Percentiles rank a stretch among this genome's conserved stretches.
Evolutionary conservation across 768 basidiomycete species (phyloP).

Genomic region (Rhodotorula graminis): DNA sequence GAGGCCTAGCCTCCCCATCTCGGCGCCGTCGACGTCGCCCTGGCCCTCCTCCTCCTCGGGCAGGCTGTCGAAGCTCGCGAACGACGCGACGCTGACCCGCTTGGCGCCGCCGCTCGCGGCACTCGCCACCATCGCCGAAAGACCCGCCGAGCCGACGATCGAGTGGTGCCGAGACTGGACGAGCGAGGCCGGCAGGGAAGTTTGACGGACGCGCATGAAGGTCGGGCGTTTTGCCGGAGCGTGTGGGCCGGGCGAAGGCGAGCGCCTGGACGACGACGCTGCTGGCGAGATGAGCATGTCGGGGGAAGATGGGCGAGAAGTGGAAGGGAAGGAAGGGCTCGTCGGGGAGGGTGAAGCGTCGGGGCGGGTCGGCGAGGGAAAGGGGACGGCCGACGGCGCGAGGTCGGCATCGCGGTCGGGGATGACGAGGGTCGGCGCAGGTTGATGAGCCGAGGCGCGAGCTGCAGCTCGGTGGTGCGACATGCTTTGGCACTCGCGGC

Average conservation of each 20-base stretch:
- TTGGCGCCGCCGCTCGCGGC: background rate
- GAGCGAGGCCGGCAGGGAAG: slow-evolving; percentile 19
- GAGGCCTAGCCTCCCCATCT: background rate
- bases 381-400: background rate
- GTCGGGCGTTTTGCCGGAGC: background rate
- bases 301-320: background rate
- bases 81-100: slow-evolving; percentile 35
- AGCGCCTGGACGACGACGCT: background rate
- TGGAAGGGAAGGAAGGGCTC: background rate
- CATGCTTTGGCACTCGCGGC: too few species aligned
- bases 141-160: slow-evolving; percentile 4
- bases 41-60: slow-evolving; percentile 29
- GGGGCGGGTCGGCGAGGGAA: background rate
- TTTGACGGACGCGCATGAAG: slow-evolving; percentile 4
- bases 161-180: slow-evolving; percentile 24
- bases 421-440: background rate
- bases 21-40: background rate
- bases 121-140: background rate
- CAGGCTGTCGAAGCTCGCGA: slow-evolving; percentile 37
- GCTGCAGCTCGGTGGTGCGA: too few species aligned
- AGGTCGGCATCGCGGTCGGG: background rate
- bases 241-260: background rate
- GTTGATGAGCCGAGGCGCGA: too few species aligned
- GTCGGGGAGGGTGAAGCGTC: background rate
- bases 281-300: background rate